Conservation (phyloP, 1,139 yeast genomes). For the Pichia sp. region DNA sequence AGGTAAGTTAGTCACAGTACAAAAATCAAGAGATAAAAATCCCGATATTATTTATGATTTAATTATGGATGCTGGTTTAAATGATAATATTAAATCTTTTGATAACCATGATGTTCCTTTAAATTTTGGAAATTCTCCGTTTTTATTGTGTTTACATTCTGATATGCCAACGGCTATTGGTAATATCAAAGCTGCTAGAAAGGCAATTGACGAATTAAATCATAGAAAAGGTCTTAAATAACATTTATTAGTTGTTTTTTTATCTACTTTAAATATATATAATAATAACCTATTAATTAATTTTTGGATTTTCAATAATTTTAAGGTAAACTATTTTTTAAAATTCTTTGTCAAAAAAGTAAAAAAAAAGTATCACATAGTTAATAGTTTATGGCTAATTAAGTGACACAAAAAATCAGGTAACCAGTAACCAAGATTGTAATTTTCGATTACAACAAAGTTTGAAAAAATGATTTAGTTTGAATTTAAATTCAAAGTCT, state of each 20-base stretch:
- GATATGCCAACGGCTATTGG: constrained; percentile 36
- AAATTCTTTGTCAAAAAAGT: too few species aligned
- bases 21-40: constrained; percentile 28
- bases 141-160: constrained; percentile 34
- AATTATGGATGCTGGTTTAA: constrained; percentile 27
- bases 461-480: too few species aligned
- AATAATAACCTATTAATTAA: neutral
- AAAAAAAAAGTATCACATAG: too few species aligned
- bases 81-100: constrained; percentile 19
- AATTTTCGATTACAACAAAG: too few species aligned
- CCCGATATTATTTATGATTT: constrained; percentile 31
- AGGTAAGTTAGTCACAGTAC: constrained; percentile 29
- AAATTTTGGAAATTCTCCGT: constrained; percentile 30
- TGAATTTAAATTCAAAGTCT: too few species aligned
- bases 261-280: neutral
- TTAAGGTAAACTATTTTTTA: too few species aligned
- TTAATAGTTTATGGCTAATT: too few species aligned
- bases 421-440: too few species aligned
- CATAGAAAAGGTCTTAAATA: constrained; percentile 4
- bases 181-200: constrained; percentile 30
- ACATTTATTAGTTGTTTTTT: neutral
- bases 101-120: constrained; percentile 26
- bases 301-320: too few species aligned
- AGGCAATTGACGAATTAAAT: constrained; percentile 31
- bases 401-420: too few species aligned